Conservation (phyloP, 306 rosid genomes). For the Styphnolobium japonicum region DNA sequence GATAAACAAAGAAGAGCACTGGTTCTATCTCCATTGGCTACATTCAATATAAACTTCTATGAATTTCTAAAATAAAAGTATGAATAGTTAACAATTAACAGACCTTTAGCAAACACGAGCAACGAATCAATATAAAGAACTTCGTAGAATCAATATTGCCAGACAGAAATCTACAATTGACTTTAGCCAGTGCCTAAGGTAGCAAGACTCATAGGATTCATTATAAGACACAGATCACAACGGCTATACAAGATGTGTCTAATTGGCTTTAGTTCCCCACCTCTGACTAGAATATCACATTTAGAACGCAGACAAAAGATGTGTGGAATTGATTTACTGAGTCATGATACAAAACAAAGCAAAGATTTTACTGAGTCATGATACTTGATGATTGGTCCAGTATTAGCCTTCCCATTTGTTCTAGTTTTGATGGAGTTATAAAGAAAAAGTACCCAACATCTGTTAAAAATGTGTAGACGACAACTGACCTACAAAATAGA, state of each 20-base stretch:
- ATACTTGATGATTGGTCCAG: neutral
- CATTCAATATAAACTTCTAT: neutral
- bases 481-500: too few relatives aligned
- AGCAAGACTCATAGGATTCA: neutral
- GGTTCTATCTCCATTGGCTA: neutral
- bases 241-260: neutral
- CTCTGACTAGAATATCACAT: neutral
- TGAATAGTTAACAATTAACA: neutral
- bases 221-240: neutral
- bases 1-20: too few relatives aligned
- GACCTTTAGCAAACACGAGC: neutral
- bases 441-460: too few relatives aligned
- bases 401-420: too few relatives aligned
- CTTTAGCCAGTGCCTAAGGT: neutral
- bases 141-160: neutral
- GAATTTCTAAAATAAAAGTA: neutral
- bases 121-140: neutral
- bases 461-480: too few relatives aligned
- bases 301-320: neutral
- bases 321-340: neutral
- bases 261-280: too few relatives aligned
- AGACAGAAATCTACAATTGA: neutral
- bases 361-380: neutral
- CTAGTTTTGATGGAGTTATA: neutral
- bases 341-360: neutral